These are phyloP conservation scores for Salvia sclarea DNA, from an alignment of 305 asterid genomes.

Conservation along the genomic window DNA sequence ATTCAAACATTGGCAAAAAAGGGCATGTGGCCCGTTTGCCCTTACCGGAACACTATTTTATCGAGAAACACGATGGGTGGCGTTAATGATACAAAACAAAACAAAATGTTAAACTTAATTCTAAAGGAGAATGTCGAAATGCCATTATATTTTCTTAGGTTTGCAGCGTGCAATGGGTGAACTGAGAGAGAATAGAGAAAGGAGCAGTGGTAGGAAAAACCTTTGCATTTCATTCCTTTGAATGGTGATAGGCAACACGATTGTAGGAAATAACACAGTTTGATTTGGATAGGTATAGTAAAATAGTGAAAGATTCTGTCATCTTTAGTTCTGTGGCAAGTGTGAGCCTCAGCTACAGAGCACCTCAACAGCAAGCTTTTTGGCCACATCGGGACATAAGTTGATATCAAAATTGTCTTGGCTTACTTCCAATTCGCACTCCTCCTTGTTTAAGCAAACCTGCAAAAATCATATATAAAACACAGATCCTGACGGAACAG, in stretches of 20 bases:
- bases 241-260: neutral
- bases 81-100: too few species aligned
- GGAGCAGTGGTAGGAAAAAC: neutral
- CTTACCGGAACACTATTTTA: too few species aligned
- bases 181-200: too few species aligned
- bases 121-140: too few species aligned
- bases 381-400: slow-evolving; percentile 42
- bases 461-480: slow-evolving; percentile 28
- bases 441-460: slow-evolving; percentile 61
- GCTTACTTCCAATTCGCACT: slow-evolving; percentile 46
- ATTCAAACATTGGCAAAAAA: too few species aligned
- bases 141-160: too few species aligned
- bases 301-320: neutral
- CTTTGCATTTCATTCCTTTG: neutral
- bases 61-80: too few species aligned
- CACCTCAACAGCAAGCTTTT: slow-evolving; percentile 64
- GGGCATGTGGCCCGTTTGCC: too few species aligned
- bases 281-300: neutral
- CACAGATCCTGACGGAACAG: neutral
- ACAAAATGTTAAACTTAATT: too few species aligned
- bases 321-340: neutral
- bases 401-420: slow-evolving; percentile 42
- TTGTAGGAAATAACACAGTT: neutral
- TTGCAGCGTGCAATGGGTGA: too few species aligned
- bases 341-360: slow-evolving; percentile 40